Percentiles rank a stretch among this genome's conserved stretches.
Conservation (phyloP, 129 eudicot species). For the Escallonia herrerae region DNA sequence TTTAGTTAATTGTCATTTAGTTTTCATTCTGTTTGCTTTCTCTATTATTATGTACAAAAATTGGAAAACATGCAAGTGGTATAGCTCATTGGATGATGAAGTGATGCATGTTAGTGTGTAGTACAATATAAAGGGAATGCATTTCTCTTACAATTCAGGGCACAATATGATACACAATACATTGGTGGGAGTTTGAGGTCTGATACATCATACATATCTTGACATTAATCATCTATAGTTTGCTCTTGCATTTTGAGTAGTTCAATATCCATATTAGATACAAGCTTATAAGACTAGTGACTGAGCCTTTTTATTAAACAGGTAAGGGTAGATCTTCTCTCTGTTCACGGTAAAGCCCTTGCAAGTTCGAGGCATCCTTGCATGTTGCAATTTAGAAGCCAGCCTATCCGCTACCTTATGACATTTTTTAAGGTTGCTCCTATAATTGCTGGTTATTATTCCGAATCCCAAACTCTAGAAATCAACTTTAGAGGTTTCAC, state of each 20-base stretch:
- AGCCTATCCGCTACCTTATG: slow-evolving; percentile 53
- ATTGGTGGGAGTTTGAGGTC: too few relatives aligned
- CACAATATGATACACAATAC: too few relatives aligned
- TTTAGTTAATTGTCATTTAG: too few relatives aligned
- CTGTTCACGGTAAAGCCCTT: slow-evolving; percentile 38
- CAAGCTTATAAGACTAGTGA: too few relatives aligned
- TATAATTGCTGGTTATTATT: slow-evolving; percentile 57
- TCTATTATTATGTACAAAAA: too few relatives aligned
- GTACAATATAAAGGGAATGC: too few relatives aligned
- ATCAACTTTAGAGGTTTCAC: slow-evolving; percentile 50
- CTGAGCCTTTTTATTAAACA: background rate
- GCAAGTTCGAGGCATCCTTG: slow-evolving; percentile 65
- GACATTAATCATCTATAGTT: background rate
- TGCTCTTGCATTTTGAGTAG: background rate
- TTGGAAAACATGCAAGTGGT: too few relatives aligned
- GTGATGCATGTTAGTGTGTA: too few relatives aligned
- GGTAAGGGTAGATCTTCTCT: slow-evolving; percentile 79
- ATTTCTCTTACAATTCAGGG: too few relatives aligned
- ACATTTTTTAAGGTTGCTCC: slow-evolving; percentile 67
- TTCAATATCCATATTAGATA: background rate
- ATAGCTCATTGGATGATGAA: too few relatives aligned
- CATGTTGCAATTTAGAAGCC: slow-evolving; percentile 69
- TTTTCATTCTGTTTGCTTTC: too few relatives aligned
- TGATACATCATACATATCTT: too few relatives aligned
- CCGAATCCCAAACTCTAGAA: slow-evolving; percentile 67